Evolutionary conservation across 148 eudicot species (phyloP), one percentile per base, ranked within the genome.

Genomic region (Bassia scoparia): DNA sequence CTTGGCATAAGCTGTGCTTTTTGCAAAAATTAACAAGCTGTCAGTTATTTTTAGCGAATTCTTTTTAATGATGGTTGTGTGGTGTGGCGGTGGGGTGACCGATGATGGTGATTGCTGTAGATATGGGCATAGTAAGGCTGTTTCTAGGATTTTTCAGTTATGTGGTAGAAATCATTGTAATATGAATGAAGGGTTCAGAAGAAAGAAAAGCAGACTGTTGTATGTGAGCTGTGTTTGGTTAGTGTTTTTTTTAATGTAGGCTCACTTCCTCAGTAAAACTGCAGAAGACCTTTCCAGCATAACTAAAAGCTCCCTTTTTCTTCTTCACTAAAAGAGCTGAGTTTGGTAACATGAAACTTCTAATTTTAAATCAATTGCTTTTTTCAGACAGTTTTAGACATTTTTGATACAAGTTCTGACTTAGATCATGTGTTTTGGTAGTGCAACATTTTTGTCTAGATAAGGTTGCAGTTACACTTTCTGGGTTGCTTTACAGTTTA

Each of bases 51-150:
- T 74, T 72, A 66, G 76, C 21, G 17, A 58, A 76, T 72, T 74
- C 56, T 69, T 77, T 59, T 71, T 69, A 54, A 76, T 70, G 82
- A 52, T 74, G 77, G 71, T 74, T 74, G 71, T 79, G 79, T 10
- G 27, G 52, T 37, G 20, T 64, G 61, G 34, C 20, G 52, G 61
- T 58, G 49, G 18, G 56, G 73, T 59, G 73, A 68, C 53, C 34
- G 37, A 74, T 77, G 80, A 68, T 84, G 69, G 69, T 66, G 71
- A 53, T 81, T 61, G 78, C 74, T 89, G 90, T 89, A 89, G 94
- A 89, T 87, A 82, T 82, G 82, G 88, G 87, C 79, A 82, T 84
- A 86, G 76, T 67, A 77, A 76, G 74, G 81, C 74, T 74, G 33
- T 67, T 76, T 68, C 75, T 67, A 69, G 78, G 50, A 72, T 65